Evolutionary conservation across 1,284 basidiomycete species (phyloP), one percentile per base, ranked within the genome.

Genomic region (Agroathelia rolfsii): DNA sequence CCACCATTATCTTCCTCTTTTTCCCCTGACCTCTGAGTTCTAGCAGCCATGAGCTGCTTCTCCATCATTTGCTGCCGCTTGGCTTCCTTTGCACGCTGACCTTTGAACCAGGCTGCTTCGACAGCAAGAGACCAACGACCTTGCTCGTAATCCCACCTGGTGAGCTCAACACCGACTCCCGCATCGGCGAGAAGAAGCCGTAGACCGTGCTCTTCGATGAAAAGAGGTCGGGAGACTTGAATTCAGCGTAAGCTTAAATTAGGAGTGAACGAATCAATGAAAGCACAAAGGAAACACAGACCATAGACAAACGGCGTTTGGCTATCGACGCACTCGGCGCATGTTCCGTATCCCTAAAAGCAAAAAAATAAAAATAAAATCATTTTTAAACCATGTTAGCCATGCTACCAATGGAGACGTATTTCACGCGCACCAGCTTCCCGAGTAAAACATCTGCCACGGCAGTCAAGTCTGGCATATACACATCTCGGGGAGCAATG

Each of bases 391-490:
- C n/a, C n/a, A n/a, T n/a, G n/a, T n/a, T n/a, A n/a, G n/a, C 8
- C 17, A n/a, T 17, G 5, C 29, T 30, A n/a, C 7, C 23, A 15
- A 13, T n/a, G 5, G 30, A 15, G 16, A 12, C 10, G 39, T 21
- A 11, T 31, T 16, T 37, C 25, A 23, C 28, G 54, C 66, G 37
- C 37, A 76, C 74, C 45, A 87, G 54, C 53, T 86, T 87, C 15
- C 82, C 82, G 20, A 87, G 60, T 8, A 85, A 57, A n/a, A 81
- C 79, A 49, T 86, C 80, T 5, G 67, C 74, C 4, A 72, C 62
- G 1, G 79, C 79, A 15, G 75, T 83, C 40, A 87, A 49, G 52
- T 85, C 79, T 6, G 82, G 82, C 72, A 87, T 83, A 52, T 84
- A 84, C 23, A 83, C 71, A 45, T 81, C 71, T 51, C 61, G 65